Evolutionary conservation across 305 asterid species (phyloP), one percentile per base, ranked within the genome.

Genomic region (Fraxinus nigra): DNA sequence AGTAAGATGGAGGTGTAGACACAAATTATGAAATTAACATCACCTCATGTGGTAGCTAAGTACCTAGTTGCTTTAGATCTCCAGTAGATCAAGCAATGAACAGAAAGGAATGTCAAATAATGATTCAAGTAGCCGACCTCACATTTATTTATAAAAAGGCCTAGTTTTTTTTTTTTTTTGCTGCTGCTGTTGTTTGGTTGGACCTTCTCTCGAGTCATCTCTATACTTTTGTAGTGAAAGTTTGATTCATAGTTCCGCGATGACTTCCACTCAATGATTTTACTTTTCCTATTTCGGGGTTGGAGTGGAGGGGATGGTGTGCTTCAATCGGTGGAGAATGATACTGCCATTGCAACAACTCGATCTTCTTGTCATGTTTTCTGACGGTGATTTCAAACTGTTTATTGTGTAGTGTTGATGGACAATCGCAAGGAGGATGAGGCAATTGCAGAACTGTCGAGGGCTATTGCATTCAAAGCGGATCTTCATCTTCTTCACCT

Each of bases 401-500:
- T 67, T 79, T 22, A 22, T 33, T 73, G 13, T 75, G 81, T 84
- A 96, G 99, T 94, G 77, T 85, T 96, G 88, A 96, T 96, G 99
- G 99, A 96, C 86, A 96, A 91, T 89, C 97, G 90, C 83, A 91
- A 93, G 91, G 93, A 94, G 84, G 93, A 92, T 38, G 99, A 96
- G 86, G 99, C 99, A 2, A 92, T 96, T 30, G 94, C 88, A 34
- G 99, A 94, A 82, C 89, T 96, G 74, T 94, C 99, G 16, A 89
- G 87, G 91, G 99, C 99, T 24, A 93, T 96, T 5, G 88, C 97
- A 0, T 96, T 96, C 85, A 96, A 96, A 89, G 98, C 98, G 0
- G 99, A 96, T 87, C 97, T 94, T 85, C 98, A 96, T 79, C 95
- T 96, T 30, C 89, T 96, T 32, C 99, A 96, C 82, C 95, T 94